Evolutionary conservation across 352 stramenopile genomes (phyloP).

Genomic region (Globisporangium parvum): DNA sequence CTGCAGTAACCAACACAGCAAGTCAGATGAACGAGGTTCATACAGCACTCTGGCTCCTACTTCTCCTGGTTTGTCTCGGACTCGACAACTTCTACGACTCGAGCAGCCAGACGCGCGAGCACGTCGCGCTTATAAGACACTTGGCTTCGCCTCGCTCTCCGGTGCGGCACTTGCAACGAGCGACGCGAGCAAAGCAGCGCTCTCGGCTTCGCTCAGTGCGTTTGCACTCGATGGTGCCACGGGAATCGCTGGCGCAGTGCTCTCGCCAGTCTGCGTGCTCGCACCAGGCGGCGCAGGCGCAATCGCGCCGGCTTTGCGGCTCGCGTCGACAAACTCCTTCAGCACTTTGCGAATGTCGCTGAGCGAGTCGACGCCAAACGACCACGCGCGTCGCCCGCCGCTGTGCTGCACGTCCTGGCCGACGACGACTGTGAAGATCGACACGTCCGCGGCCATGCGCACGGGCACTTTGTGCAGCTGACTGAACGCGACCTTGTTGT

Average conservation of each 20-base stretch:
- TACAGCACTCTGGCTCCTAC: too few species aligned
- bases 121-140: too few species aligned
- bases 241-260: background rate
- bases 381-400: slow-evolving; percentile 39
- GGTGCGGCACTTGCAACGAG: background rate
- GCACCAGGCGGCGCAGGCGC: background rate
- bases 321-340: slow-evolving; percentile 65
- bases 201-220: slow-evolving; percentile 7
- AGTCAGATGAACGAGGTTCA: too few species aligned
- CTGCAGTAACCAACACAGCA: too few species aligned
- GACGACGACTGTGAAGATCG: slow-evolving; percentile 66
- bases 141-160: too few species aligned
- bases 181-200: slow-evolving; percentile 1
- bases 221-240: background rate
- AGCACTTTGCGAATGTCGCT: slow-evolving; percentile 62
- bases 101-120: too few species aligned
- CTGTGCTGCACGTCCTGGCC: slow-evolving; percentile 64
- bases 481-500: slow-evolving; percentile 78
- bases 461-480: slow-evolving; percentile 71
- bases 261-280: background rate
- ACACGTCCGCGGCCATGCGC: slow-evolving; percentile 53
- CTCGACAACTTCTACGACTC: too few species aligned
- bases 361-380: slow-evolving; percentile 65
- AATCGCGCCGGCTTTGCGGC: slow-evolving; percentile 24
- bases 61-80: too few species aligned